Conservation (phyloP, 768 basidiomycete species). For the Hebeloma cylindrosporum region DNA sequence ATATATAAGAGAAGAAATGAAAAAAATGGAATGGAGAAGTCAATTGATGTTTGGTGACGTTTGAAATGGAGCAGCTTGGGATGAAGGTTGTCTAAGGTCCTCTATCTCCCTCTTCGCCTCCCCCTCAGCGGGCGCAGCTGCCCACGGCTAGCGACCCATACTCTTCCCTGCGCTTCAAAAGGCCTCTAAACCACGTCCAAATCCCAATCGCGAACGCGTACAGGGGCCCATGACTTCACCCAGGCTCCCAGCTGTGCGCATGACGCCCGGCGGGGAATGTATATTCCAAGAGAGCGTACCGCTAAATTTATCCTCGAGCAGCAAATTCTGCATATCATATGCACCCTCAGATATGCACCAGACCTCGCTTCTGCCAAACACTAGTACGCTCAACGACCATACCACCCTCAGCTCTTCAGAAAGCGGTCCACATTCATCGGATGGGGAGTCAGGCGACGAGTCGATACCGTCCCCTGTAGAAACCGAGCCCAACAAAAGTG, state of each 20-base stretch:
- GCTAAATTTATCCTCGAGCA: conserved; percentile 46
- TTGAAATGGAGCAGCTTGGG: conserved; percentile 26
- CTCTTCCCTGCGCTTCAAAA: neutral
- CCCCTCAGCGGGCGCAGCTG: neutral
- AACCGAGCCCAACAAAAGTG: too few species aligned
- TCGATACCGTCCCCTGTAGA: too few species aligned
- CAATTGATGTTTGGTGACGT: conserved; percentile 33
- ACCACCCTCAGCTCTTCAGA: conserved; percentile 27
- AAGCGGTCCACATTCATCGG: conserved; percentile 50
- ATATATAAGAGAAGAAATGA: too few species aligned
- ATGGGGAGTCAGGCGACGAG: conserved; percentile 37
- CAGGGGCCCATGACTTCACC: conserved; percentile 33
- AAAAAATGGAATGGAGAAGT: conserved; percentile 1
- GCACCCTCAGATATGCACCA: conserved; percentile 37
- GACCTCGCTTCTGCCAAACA: conserved; percentile 11
- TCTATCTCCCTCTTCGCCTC: conserved; percentile 2
- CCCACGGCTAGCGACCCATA: neutral
- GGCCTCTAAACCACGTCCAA: neutral
- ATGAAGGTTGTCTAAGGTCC: neutral
- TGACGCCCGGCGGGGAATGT: conserved; percentile 46
- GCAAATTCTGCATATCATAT: conserved; percentile 63
- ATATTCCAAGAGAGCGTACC: conserved; percentile 45
- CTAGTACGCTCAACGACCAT: neutral
- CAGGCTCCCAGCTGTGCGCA: conserved; percentile 50
- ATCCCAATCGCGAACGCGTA: conserved; percentile 3